Percentiles rank a stretch among this genome's conserved stretches.
These are phyloP conservation scores for Drechslerella dactyloides DNA, from an alignment of 2,329 filamentous ascomycete species.

Conservation along the genomic window DNA sequence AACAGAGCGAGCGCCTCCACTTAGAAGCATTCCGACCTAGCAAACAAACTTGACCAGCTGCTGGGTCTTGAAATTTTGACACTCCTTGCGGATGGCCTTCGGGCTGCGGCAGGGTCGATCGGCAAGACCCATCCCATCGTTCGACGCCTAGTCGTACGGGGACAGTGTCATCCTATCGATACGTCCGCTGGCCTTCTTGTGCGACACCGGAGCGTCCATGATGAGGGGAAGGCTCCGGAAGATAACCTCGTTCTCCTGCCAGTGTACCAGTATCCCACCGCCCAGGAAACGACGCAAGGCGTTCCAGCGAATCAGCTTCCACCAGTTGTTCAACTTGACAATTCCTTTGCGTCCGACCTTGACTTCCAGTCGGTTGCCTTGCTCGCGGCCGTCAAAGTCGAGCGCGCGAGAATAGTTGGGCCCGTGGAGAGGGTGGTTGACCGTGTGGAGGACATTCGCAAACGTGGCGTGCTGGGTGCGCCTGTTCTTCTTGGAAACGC, in stretches of 20 bases:
- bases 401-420: constrained; percentile 71
- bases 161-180: constrained; percentile 34
- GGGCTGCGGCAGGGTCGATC: constrained; percentile 11
- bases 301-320: constrained; percentile 72
- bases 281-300: constrained; percentile 68
- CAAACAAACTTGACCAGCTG: constrained; percentile 32
- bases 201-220: constrained; percentile 34
- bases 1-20: constrained; percentile 4
- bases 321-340: constrained; percentile 74
- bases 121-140: not conserved
- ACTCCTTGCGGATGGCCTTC: constrained; percentile 23
- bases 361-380: constrained; percentile 69
- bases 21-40: too few relatives aligned
- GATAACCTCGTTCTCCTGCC: constrained; percentile 68
- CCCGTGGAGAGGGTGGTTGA: constrained; percentile 71
- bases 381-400: constrained; percentile 66
- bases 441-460: constrained; percentile 69
- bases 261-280: constrained; percentile 69
- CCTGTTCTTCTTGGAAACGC: constrained; percentile 70
- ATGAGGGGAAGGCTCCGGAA: constrained; percentile 65
- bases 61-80: constrained; percentile 3
- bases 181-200: constrained; percentile 34
- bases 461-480: constrained; percentile 72
- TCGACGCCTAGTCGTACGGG: constrained; percentile 37
- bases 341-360: constrained; percentile 66